Conservation (phyloP, 257 asterid genomes). For the Nicotiana tabacum region DNA sequence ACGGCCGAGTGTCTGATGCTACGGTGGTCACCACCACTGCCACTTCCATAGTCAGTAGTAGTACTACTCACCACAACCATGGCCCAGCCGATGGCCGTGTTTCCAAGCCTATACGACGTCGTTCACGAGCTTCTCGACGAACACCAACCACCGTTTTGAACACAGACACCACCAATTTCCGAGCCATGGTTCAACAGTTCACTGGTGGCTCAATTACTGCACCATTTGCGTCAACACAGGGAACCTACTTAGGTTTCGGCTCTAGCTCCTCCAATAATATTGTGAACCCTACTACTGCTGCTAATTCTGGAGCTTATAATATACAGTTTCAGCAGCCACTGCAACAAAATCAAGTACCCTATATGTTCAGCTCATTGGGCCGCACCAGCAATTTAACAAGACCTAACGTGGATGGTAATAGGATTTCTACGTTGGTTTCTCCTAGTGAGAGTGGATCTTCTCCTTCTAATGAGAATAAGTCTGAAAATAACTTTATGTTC, state of each 20-base stretch:
- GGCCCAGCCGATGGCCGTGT: constrained; percentile 11
- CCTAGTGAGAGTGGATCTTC: background rate
- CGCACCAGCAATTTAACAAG: background rate
- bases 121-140: constrained; percentile 23
- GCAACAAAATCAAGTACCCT: background rate
- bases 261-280: background rate
- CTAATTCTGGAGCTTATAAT: background rate
- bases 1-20: background rate
- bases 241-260: background rate
- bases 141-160: constrained; percentile 21
- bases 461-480: background rate
- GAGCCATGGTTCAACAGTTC: constrained; percentile 29
- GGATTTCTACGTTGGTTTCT: too few species aligned
- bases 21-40: constrained; percentile 9
- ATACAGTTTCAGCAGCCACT: constrained; percentile 1
- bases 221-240: background rate
- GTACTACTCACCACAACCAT: background rate
- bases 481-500: background rate
- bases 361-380: constrained; percentile 3
- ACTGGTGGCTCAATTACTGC: constrained; percentile 17
- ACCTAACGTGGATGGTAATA: too few species aligned
- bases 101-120: constrained; percentile 18
- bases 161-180: constrained; percentile 18
- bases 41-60: background rate
- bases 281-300: background rate